phyloP scores from a whole-genome alignment of 768 basidiomycete species.

The Phanerochaete carnosa region DNA sequence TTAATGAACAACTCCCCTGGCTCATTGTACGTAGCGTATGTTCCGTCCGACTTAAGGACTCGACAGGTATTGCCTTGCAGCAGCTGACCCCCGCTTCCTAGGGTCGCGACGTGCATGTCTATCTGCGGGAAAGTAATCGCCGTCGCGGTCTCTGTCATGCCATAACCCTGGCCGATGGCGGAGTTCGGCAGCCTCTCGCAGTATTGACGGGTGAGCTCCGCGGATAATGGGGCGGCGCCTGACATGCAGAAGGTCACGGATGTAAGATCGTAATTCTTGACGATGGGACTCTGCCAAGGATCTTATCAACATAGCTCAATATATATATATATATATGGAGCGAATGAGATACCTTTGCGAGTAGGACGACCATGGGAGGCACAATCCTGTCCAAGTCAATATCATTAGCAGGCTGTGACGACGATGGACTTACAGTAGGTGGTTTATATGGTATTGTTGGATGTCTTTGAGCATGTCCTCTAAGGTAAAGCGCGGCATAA shows the following conservation, averaged over 20 bases:
- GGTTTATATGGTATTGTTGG: slow-evolving; percentile 30
- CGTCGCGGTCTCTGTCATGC: slow-evolving; percentile 37
- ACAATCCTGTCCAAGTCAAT: slow-evolving; percentile 21
- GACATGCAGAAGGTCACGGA: slow-evolving; percentile 34
- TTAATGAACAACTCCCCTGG: slow-evolving; percentile 46
- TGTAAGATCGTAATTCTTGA: slow-evolving; percentile 37
- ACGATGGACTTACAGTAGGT: slow-evolving; percentile 24
- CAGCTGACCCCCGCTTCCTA: slow-evolving; percentile 36
- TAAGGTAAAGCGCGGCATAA: slow-evolving; percentile 32
- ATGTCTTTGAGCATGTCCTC: slow-evolving; percentile 32
- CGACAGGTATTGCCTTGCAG: slow-evolving; percentile 42
- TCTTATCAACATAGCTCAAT: slow-evolving; percentile 18
- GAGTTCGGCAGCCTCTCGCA: slow-evolving; percentile 44
- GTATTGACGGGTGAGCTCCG: slow-evolving; percentile 46
- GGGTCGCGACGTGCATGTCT: slow-evolving; percentile 17
- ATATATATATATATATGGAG: slow-evolving; percentile 37
- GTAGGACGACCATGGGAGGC: slow-evolving; percentile 32
- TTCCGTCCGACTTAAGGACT: slow-evolving; percentile 45
- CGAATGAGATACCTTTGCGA: slow-evolving; percentile 28
- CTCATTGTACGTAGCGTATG: slow-evolving; percentile 39
- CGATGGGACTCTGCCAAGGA: slow-evolving; percentile 33
- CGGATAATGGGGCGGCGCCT: slow-evolving; percentile 59
- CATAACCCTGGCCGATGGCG: slow-evolving; percentile 61
- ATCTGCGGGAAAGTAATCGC: slow-evolving; percentile 32
- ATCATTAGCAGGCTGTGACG: neutral